Base-by-base conservation (phyloP, 345 rosid genomes). In the Salix suchowensis region DNA sequence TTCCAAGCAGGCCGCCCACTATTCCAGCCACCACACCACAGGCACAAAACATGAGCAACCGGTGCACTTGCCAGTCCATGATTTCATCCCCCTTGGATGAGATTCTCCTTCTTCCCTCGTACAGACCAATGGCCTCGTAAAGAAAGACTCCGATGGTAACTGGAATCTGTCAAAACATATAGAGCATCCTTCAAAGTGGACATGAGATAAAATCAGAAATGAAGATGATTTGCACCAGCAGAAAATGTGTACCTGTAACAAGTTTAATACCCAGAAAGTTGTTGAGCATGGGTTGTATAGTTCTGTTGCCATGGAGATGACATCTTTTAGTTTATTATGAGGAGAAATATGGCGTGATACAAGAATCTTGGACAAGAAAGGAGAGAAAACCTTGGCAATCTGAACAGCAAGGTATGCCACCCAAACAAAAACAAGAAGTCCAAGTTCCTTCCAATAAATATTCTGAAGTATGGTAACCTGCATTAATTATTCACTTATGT, bases 341-440 rank as follows among this genome's bases (percentile, higher is more conserved):
- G 6, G 30, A 13, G 15, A 62, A 23, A 62, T 24, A 12, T 12
- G 32, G 65, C 23, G 2, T 7, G 30, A 60, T 23, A 7, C 65
- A 60, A 60, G 2, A n/a, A 32, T 12, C 7, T 34, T 13, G 69
- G 16, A 32, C 15, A 32, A 66, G 69, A 34, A 66, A 21, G 65
- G 26, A 34, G 1, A 46, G 37, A 70, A 11, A 9, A 70, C 73
- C 73, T 70, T 70, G 58, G 58, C 73, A 44, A 70, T 70, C 58
- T 70, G 73, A 26, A 70, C 11, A 10, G 36, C 58, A 23, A 70
- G 73, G 52, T n/a, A 70, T 70, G 58, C 21, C 15, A 46, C 58
- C 73, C 73, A 70, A 36, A 70, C 73, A 28, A 70, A 70, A 70
- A 70, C 55, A 36, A 70, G 58, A 70, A 70, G 58, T 42, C 73